Base-by-base conservation (phyloP, 345 rosid species). In the Murraya paniculata region DNA sequence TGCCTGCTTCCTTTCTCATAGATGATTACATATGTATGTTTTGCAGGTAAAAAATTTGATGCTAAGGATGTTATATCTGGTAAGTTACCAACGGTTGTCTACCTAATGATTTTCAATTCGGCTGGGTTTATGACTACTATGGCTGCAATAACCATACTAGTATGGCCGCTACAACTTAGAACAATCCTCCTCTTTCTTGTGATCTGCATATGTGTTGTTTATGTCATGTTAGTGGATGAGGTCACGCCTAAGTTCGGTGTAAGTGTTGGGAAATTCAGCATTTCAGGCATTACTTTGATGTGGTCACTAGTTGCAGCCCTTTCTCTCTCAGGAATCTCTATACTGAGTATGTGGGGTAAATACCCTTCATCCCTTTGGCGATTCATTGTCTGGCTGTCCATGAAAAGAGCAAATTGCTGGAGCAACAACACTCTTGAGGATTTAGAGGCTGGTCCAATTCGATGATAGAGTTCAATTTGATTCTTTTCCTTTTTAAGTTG, bases 91-190 rank as follows among this genome's bases (percentile, higher is more conserved):
- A 1, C 5, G 6, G 14, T 58, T 39, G 2, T 59, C 38, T 73
- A 73, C 14, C 35, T 58, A 57, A 39, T 60, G 56, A 16, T 73
- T 38, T 73, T 73, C 56, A 60, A 38, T 33, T 35, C 77, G 13
- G 67, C 77, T 25, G 67, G 55, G 2, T 73, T 73, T 36, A 14
- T 60, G 36, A 16, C 25, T 24, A 25, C 35, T 30, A 59, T 39
- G 77, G 18, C 11, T 60, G 33, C 8, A 13, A 73, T 73, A 36
- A 30, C 28, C 8, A 21, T 7, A 3, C 55, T 55, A 2, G 8
- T 22, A 57, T 72, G 64, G 65, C 50, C 65, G 7, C 65, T 72
- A 4, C 64, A 31, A n/a, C 28, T 58, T 7, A 14, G 31, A 58
- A 28, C 68, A 30, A 35, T 39, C 18, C 68, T 73, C 14, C 56